Evolutionary conservation across 2,329 filamentous ascomycete species (phyloP).

Genomic region (Phoma sp.): DNA sequence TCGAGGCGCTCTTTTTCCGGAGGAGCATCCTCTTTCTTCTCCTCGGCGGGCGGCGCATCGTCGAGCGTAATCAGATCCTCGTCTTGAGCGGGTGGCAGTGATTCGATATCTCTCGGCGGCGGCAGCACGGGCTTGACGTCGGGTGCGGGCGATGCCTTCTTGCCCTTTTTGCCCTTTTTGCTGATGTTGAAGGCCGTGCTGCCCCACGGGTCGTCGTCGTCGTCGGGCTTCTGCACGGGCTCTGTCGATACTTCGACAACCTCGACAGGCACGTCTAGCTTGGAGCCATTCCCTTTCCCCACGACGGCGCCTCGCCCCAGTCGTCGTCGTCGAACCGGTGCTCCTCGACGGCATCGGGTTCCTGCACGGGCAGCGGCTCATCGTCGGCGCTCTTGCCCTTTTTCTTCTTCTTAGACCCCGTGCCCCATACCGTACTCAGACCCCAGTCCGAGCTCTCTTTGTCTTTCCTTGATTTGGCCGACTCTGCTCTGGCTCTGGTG

Average conservation of each 20-base stretch:
- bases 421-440: slow-evolving; percentile 49
- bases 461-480: slow-evolving; percentile 40
- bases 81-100: slow-evolving; percentile 59
- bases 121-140: too few species aligned
- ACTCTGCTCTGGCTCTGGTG: slow-evolving; percentile 38
- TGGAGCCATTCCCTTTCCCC: slow-evolving; percentile 56
- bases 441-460: slow-evolving; percentile 47
- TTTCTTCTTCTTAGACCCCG: slow-evolving; percentile 51
- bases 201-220: slow-evolving; percentile 49
- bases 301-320: slow-evolving; percentile 65
- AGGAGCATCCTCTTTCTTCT: slow-evolving; percentile 26
- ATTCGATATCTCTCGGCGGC: too few species aligned
- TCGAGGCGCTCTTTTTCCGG: slow-evolving; percentile 18
- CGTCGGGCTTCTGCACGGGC: slow-evolving; percentile 54
- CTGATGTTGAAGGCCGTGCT: slow-evolving; percentile 50
- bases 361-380: slow-evolving; percentile 45
- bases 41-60: slow-evolving; percentile 30
- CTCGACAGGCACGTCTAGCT: slow-evolving; percentile 51
- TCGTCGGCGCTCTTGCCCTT: slow-evolving; percentile 52
- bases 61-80: slow-evolving; percentile 46
- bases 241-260: slow-evolving; percentile 50
- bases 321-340: slow-evolving; percentile 60
- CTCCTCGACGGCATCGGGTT: slow-evolving; percentile 60
- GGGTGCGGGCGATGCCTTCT: slow-evolving; percentile 57
- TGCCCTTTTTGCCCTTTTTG: slow-evolving; percentile 64